Conservation (phyloP, 2,329 filamentous ascomycete species). For the Exserohilum turcica region DNA sequence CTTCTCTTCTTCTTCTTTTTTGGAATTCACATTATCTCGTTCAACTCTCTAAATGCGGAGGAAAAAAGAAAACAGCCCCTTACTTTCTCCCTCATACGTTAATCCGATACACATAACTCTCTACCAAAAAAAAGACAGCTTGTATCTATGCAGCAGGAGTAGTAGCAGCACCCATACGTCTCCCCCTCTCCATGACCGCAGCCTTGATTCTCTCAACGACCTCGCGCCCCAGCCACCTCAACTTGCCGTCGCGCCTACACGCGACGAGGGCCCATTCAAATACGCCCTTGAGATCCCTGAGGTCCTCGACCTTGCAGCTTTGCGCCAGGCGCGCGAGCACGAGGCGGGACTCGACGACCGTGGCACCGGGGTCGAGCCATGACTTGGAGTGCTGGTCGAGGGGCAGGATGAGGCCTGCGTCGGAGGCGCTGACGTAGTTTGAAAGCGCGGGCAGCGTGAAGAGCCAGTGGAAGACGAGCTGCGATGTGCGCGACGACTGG, state of each 20-base stretch:
- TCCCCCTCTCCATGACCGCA: conserved; percentile 51
- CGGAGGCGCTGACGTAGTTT: conserved; percentile 58
- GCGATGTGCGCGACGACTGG: conserved; percentile 45
- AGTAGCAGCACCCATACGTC: conserved; percentile 21
- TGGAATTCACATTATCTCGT: no score
- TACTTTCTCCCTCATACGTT: no score
- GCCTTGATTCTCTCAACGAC: conserved; percentile 62
- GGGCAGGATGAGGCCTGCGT: conserved; percentile 57
- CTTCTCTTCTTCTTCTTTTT: no score
- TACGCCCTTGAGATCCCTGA: conserved; percentile 67
- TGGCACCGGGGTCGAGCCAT: conserved; percentile 60
- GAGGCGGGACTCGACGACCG: conserved; percentile 73
- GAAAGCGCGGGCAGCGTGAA: conserved; percentile 65
- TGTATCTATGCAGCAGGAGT: no score
- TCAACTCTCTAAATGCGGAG: no score
- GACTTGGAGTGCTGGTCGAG: conserved; percentile 51
- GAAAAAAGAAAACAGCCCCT: no score
- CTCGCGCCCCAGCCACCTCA: conserved; percentile 62
- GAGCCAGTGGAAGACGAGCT: conserved; percentile 71
- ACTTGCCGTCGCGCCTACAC: conserved; percentile 41
- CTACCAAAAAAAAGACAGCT: no score
- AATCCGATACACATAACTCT: background rate
- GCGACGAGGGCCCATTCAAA: conserved; percentile 68
- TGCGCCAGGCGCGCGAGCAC: conserved; percentile 58
- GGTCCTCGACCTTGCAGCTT: conserved; percentile 52